Base-by-base conservation (phyloP, 2,329 filamentous ascomycete genomes). In the Cordyceps sp. region DNA sequence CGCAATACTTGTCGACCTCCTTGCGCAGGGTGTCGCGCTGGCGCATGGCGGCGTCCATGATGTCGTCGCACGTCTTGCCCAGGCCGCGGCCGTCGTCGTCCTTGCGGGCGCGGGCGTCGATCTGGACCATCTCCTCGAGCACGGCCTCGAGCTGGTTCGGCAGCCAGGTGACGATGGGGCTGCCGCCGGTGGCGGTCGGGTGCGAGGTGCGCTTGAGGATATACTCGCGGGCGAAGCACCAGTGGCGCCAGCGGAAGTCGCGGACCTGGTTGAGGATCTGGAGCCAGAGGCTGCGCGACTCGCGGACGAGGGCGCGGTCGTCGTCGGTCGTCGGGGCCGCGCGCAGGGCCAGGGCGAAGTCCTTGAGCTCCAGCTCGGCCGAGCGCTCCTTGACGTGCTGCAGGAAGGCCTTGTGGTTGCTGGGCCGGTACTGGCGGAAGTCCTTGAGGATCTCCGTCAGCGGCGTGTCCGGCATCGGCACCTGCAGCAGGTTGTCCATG, bases 361-460 rank as follows among this genome's bases (percentile, higher is more conserved):
- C 61, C 39, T 70, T 69, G 13, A 80, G 55, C 8, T 64, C 63
- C 1, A 72, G 49, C 21, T 63, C 51, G 17, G 48, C 42, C 6
- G 66, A 61, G 36, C 56, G 57, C 33, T 57, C 54, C 37, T 66
- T 57, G 16, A 93, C 79, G 47, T 76, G 77, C 38, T 73, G 68
- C 22, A 96, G 66, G 53, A 94, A 94, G 41, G 78, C 72, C 26
- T 85, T 75, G 53, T 96, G 88, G 45, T 92, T 88, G 33, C 78
- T 80, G 4, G 88, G 88, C 0, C 88, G 71, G 55, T 94, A 94
- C 48, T 78, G 67, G 39, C 86, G 72, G 63, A 96, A 96, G 53
- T 94, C 88, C 40, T 73, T 64, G 15, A 94, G 67, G 49, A 93
- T 93, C 34, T 78, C 73, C 0, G 86, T 94, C 29, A 94, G 71